Evolutionary conservation across 768 basidiomycete genomes (phyloP).

Genomic region (Hericium alpestre): DNA sequence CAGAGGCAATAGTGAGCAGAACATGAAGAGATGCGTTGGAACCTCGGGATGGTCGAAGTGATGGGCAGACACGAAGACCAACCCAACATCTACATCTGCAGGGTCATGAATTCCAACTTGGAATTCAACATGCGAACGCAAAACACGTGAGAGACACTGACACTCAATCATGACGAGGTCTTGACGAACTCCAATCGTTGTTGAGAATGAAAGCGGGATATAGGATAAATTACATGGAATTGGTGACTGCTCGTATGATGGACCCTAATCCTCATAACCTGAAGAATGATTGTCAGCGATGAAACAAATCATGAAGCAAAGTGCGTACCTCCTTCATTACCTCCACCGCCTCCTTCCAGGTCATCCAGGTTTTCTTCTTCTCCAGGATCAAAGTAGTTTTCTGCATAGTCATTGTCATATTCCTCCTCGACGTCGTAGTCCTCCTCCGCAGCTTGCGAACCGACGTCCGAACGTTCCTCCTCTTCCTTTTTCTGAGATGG

Average conservation of each 20-base stretch:
- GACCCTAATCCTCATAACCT: background rate
- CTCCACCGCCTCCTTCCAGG: constrained; percentile 58
- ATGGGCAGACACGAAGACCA: background rate
- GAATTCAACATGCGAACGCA: background rate
- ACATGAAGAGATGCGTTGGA: background rate
- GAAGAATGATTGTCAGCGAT: background rate
- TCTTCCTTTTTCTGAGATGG: constrained; percentile 52
- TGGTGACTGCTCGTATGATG: background rate
- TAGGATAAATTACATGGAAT: no score
- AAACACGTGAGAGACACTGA: no score
- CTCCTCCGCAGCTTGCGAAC: constrained; percentile 52
- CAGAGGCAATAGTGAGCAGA: background rate
- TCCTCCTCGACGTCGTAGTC: constrained; percentile 87
- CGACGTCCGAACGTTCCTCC: constrained; percentile 44
- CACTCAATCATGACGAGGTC: background rate
- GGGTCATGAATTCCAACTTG: background rate
- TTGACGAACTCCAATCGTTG: background rate
- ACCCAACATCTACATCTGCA: background rate
- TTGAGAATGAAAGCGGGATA: no score
- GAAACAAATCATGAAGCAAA: background rate
- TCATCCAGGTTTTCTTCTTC: constrained; percentile 76
- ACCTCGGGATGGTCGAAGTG: background rate
- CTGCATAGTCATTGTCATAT: constrained; percentile 85
- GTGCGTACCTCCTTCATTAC: constrained; percentile 48
- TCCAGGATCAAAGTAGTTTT: constrained; percentile 87